A percentile compares a stretch with the other conserved stretches of the same genome.
Conservation (phyloP, 169 alveolate species). For the Toxoplasma gondii region DNA sequence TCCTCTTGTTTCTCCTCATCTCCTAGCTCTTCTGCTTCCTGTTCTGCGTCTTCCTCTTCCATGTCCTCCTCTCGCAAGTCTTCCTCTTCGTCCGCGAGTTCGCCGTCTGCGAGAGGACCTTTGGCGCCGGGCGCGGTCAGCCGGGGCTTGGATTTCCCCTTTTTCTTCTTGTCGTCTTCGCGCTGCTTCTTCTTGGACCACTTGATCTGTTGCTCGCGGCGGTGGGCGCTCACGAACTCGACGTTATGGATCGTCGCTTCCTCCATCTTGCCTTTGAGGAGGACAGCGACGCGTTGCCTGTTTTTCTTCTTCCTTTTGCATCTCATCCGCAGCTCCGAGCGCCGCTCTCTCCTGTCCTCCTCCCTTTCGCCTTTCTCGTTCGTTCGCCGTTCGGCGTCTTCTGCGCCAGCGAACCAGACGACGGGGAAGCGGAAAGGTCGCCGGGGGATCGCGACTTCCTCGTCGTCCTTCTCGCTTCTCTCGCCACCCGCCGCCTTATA, state of each 20-base stretch:
- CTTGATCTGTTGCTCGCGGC: conserved; percentile 43
- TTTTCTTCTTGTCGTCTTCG: neutral
- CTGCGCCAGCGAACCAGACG: neutral
- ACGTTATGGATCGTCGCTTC: conserved; percentile 62
- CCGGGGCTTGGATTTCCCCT: neutral
- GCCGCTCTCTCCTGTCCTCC: neutral
- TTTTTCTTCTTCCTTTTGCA: conserved; percentile 20
- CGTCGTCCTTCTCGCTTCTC: neutral
- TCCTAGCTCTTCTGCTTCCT: conserved; percentile 21
- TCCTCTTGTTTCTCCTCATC: conserved; percentile 37
- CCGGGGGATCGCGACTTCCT: neutral
- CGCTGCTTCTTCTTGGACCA: conserved; percentile 10
- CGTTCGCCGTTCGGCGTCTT: neutral
- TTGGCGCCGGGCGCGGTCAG: neutral
- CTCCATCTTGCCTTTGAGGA: conserved; percentile 49
- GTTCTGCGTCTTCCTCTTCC: neutral
- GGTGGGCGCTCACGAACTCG: conserved; percentile 56
- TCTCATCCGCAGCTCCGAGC: neutral
- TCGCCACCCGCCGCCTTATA: neutral
- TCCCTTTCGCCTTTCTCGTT: neutral
- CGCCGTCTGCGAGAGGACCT: neutral
- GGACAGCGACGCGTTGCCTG: conserved; percentile 44
- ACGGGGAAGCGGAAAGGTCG: neutral
- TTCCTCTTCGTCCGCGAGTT: neutral
- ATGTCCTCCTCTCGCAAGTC: neutral